These are phyloP conservation scores for Cylindrotheca closterium DNA, from an alignment of 108 stramenopile species.

Conservation along the genomic window DNA sequence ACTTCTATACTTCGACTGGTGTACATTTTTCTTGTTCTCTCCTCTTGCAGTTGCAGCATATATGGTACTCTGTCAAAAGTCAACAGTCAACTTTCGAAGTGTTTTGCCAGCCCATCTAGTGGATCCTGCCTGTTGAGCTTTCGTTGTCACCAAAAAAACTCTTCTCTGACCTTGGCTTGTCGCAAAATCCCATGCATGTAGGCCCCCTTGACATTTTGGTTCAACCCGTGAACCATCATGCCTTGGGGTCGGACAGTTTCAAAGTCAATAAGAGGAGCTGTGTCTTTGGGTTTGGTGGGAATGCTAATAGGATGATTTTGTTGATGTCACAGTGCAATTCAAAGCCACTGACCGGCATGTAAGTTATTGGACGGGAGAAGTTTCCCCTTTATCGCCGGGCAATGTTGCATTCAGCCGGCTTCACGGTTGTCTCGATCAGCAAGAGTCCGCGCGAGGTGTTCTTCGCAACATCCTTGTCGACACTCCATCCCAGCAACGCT, in stretches of 20 bases:
- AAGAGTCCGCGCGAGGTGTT: slow-evolving; percentile 15
- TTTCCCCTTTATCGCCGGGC: slow-evolving; percentile 19
- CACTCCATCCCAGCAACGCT: no score
- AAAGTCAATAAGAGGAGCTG: slow-evolving; percentile 20
- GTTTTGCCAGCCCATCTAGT: slow-evolving; percentile 26
- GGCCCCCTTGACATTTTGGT: slow-evolving; percentile 31
- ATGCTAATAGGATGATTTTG: slow-evolving; percentile 2
- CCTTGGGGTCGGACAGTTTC: slow-evolving; percentile 34
- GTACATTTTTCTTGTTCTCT: no score
- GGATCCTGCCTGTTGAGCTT: slow-evolving; percentile 18
- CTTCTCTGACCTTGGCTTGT: slow-evolving; percentile 22
- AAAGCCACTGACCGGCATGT: slow-evolving; percentile 23
- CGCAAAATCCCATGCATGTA: slow-evolving; percentile 40
- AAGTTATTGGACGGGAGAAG: slow-evolving; percentile 23
- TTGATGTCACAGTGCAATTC: slow-evolving; percentile 37
- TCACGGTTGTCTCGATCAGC: slow-evolving; percentile 22
- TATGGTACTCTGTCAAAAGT: slow-evolving; percentile 9
- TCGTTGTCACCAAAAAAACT: no score
- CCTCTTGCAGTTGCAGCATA: no score
- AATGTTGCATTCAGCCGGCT: slow-evolving; percentile 31
- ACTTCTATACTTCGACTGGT: no score
- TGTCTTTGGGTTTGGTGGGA: background rate
- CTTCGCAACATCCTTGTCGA: no score
- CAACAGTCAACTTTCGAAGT: slow-evolving; percentile 25
- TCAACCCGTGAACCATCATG: slow-evolving; percentile 22